Base-by-base conservation (phyloP, 805 yeast species). In the Candida awuae region DNA sequence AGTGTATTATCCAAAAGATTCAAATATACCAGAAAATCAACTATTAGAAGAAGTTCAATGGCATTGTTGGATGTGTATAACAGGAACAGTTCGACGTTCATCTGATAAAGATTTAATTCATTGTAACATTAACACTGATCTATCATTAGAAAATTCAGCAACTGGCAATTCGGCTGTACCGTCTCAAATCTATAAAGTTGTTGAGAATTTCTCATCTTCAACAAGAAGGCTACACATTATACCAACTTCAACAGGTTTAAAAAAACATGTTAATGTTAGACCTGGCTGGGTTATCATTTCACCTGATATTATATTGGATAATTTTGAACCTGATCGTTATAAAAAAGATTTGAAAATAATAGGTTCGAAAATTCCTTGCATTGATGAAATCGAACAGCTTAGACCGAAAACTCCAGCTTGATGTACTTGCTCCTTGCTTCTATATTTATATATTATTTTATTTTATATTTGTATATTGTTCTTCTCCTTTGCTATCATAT, bases 11-110 rank as follows among this genome's bases (percentile, higher is more conserved):
- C 92, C 92, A 1, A 67, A 68, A 3, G 71, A 73, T 29, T 69
- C 70, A 8, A 47, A 50, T 16, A 53, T 59, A 27, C 59, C 62
- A 2, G 70, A 70, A 40, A 73, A 70, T 14, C 66, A 66, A 25
- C 55, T 84, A 19, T 68, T 84, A 39, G 77, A 75, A 43, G 75
- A 79, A 42, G 77, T 83, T 59, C 92, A 83, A 61, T 88, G 96
- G 95, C 97, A 90, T 61, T 88, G 97, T 53, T 83, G 95, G 84
- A 87, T 88, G 96, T 90, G 96, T 50, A 83, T 88, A 38, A 88
- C 95, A 3, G 97, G 97, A 3, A 88, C 97, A 0, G 90, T 88
- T 7, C 69, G 95, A 53, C 71, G 97, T 51, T 75, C 94, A 2
- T 76, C 79, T 0, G 97, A 88, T 61, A 73, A 73, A 12, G 87